Evolutionary conservation across 73 alveolate genomes (phyloP).

Genomic region (Blepharisma japonicum): DNA sequence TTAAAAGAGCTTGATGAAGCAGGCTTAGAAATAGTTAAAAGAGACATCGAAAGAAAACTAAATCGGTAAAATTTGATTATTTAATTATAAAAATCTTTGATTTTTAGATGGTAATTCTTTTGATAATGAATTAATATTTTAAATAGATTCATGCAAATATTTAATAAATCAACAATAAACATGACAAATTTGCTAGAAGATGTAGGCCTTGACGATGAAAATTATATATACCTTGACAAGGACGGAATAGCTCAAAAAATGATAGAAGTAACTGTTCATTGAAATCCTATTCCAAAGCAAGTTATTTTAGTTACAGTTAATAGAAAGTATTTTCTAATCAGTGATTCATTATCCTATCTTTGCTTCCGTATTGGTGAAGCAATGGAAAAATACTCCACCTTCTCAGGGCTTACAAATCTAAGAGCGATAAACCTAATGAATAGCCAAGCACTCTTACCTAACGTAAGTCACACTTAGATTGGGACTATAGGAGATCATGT

Average conservation of each 20-base stretch:
- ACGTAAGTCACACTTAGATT: neutral
- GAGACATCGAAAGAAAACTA: conserved; percentile 76
- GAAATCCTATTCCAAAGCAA: neutral
- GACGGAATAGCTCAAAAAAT: conserved; percentile 14
- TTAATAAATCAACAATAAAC: neutral
- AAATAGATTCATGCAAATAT: no score
- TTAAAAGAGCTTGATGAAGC: conserved; percentile 78
- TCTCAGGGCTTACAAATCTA: neutral
- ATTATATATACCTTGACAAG: neutral
- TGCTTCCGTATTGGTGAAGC: neutral
- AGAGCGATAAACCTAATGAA: neutral
- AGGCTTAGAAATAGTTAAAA: conserved; percentile 71
- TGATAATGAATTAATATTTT: no score
- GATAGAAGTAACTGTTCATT: neutral
- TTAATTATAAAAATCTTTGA: no score
- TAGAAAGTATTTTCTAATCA: neutral
- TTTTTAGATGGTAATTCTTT: no score
- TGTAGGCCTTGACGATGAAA: neutral
- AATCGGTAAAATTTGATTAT: no score
- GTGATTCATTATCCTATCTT: neutral
- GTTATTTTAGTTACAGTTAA: neutral
- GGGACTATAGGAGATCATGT: neutral
- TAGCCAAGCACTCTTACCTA: neutral
- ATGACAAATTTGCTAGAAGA: neutral
- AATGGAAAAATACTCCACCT: conserved; percentile 6